Evolutionary conservation across 129 eudicot genomes (phyloP).

Genomic region (Flaveria ramosissima): DNA sequence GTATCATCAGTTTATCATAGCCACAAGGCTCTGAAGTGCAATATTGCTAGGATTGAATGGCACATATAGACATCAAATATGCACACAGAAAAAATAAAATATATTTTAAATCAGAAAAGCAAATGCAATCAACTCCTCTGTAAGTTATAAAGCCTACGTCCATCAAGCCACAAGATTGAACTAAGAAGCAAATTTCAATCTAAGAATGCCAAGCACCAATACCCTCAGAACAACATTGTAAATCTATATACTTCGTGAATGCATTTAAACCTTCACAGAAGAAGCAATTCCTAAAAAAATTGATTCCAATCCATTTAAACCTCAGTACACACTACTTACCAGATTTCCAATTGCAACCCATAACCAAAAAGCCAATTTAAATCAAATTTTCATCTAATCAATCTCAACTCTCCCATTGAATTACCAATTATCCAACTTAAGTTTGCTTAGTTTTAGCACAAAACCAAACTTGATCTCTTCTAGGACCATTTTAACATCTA

Average conservation of each 20-base stretch:
- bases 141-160: background rate
- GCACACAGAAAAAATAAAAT: constrained; percentile 5
- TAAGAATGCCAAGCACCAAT: background rate
- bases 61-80: background rate
- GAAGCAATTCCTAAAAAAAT: background rate
- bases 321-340: constrained; percentile 15
- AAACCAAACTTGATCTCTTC: constrained; percentile 28
- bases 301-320: constrained; percentile 8
- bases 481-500: background rate
- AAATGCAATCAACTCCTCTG: constrained; percentile 1
- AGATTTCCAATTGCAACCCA: constrained; percentile 5
- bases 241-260: constrained; percentile 15
- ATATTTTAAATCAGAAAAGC: background rate
- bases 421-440: constrained; percentile 2
- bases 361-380: background rate
- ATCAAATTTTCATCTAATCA: background rate
- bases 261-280: background rate
- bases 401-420: background rate
- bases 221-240: background rate
- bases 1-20: background rate
- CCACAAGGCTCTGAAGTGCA: no score
- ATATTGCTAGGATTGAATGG: no score
- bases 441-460: constrained; percentile 22
- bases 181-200: background rate
- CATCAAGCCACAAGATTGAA: constrained; percentile 14